These are phyloP conservation scores for Allantophomopsis lycopodina DNA, from an alignment of 2,329 filamentous ascomycete genomes.

Conservation along the genomic window DNA sequence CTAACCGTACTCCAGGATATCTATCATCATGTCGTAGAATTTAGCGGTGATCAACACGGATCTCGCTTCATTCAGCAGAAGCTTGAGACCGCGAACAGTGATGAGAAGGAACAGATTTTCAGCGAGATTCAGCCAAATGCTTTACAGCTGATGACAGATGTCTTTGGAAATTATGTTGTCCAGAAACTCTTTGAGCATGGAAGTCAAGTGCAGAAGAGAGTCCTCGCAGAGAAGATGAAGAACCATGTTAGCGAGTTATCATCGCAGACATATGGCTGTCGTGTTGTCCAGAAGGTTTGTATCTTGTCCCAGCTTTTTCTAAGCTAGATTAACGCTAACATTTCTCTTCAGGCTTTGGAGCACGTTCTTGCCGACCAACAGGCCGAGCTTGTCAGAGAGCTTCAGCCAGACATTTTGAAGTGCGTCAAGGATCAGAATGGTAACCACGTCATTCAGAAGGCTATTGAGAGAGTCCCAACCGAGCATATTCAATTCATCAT, in stretches of 20 bases:
- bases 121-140: conserved; percentile 74
- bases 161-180: conserved; percentile 97
- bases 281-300: conserved; percentile 83
- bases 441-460: conserved; percentile 94
- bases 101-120: conserved; percentile 89
- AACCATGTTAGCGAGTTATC: conserved; percentile 71
- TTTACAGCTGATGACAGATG: conserved; percentile 83
- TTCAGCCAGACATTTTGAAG: conserved; percentile 60
- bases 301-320: background rate
- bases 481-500: conserved; percentile 78
- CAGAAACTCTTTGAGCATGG: conserved; percentile 97
- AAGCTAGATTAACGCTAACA: conserved; percentile 6
- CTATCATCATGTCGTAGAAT: conserved; percentile 78
- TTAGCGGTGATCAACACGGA: conserved; percentile 89
- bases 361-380: conserved; percentile 89
- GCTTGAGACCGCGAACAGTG: conserved; percentile 82
- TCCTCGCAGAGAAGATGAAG: conserved; percentile 76
- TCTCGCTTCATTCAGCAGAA: conserved; percentile 94
- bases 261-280: conserved; percentile 81
- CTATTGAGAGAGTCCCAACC: conserved; percentile 67
- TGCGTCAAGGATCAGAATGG: conserved; percentile 82
- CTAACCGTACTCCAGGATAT: conserved; percentile 48
- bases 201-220: conserved; percentile 83
- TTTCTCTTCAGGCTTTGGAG: conserved; percentile 56
- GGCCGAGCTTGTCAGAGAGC: conserved; percentile 67